Evolutionary conservation across 495 filamentous ascomycete genomes (phyloP), one percentile per base, ranked within the genome.

Genomic region (Trichoderma erinaceum): DNA sequence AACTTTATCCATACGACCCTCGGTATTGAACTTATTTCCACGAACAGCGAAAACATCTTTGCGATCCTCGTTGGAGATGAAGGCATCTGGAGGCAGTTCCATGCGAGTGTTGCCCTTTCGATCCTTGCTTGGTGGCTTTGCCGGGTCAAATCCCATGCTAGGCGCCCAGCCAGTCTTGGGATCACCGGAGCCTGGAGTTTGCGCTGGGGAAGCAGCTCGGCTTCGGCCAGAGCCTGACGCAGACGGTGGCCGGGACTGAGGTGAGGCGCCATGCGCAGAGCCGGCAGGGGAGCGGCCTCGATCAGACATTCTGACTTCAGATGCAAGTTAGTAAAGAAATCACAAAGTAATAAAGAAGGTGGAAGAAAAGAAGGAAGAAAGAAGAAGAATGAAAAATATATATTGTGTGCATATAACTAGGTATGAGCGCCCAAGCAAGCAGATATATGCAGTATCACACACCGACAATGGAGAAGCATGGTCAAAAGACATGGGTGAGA

Each of bases 1-100:
- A 8, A 97, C 73, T 10, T 78, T 78, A 21, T 89, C 80, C 0
- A 79, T 73, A 43, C 81, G 84, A 16, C 90, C 93, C 15, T 77
- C 75, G 0, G 75, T 79, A 69, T 86, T 89, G 76, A 84, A 88
- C 13, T 66, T 66, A 3, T 66, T 46, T 10, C 65, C 65, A 8
- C 65, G 38, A 15, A 35, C 7, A 35, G 65, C 43, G 32, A 66
- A 35, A 38, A 70, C 66, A 56, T 68, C 25, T 32, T 65, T 38
- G 64, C 72, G 67, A 50, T 77, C 78, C 35, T 50, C 66, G 23
- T 61, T 61, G 1, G 23, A 13, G 29, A 74, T 32, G 69, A 77
- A 83, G 0, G 81, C 81, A 65, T 83, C 81, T 1, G 80, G 73
- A 21, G 79, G 79, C 18, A 82, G 67, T 44, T 83, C 81, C 65